Conservation (phyloP, 352 stramenopile species). For the Globisporangium spinosum region DNA sequence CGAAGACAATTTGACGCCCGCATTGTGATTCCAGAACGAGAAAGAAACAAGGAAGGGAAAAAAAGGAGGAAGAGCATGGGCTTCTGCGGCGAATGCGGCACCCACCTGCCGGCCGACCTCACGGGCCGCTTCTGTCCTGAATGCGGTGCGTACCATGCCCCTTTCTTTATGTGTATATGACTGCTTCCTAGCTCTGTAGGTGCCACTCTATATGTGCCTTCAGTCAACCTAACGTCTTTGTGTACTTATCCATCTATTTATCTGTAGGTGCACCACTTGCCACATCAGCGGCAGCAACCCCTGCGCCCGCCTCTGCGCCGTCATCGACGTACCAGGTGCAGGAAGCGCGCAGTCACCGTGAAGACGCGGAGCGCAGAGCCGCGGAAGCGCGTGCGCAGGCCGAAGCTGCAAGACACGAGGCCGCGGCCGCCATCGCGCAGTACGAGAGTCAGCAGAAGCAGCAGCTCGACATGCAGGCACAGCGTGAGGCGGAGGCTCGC, state of each 20-base stretch:
- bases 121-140: conserved; percentile 69
- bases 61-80: conserved; percentile 36
- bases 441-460: conserved; percentile 52
- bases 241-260: no score
- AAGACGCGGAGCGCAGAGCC: conserved; percentile 48
- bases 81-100: conserved; percentile 84
- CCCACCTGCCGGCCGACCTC: conserved; percentile 48
- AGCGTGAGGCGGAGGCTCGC: conserved; percentile 31
- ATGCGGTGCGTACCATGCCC: conserved; percentile 43
- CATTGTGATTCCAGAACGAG: neutral
- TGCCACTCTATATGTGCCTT: neutral
- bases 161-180: conserved; percentile 4
- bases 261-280: neutral
- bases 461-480: conserved; percentile 30
- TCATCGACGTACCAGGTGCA: conserved; percentile 20
- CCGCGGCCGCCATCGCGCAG: conserved; percentile 33
- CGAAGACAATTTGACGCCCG: neutral
- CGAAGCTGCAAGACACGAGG: conserved; percentile 39
- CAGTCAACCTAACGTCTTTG: neutral
- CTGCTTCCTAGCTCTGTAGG: neutral
- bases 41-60: neutral
- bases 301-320: neutral
- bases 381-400: conserved; percentile 39
- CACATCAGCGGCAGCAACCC: conserved; percentile 5
- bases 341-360: conserved; percentile 32